These are phyloP conservation scores for Taphrina betulina DNA, from an alignment of 1,139 yeast species.

Conservation along the genomic window DNA sequence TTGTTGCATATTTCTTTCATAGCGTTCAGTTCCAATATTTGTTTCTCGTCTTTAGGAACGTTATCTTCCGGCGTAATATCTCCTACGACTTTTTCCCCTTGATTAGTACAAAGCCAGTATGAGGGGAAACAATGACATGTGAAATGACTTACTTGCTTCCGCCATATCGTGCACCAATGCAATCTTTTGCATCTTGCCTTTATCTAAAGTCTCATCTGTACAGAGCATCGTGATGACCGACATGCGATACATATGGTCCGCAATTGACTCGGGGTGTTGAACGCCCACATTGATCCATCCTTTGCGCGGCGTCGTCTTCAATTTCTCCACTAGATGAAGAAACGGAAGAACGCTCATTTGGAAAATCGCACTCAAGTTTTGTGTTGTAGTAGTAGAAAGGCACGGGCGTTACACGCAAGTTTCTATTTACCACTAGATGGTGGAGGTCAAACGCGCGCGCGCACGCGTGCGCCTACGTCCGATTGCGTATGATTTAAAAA, in stretches of 20 bases:
- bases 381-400: too few relatives aligned
- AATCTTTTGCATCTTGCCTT: conserved; percentile 68
- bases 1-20: conserved; percentile 61
- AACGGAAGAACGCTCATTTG: conserved; percentile 50
- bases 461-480: too few relatives aligned
- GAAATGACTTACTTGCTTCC: too few relatives aligned
- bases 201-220: conserved; percentile 51
- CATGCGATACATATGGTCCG: conserved; percentile 97
- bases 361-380: too few relatives aligned
- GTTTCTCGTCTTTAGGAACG: conserved; percentile 55
- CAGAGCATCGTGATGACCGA: conserved; percentile 70
- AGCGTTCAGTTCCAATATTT: conserved; percentile 73
- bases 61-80: conserved; percentile 31
- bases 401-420: too few relatives aligned
- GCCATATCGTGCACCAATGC: conserved; percentile 94
- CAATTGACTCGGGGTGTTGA: conserved; percentile 47
- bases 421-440: too few relatives aligned
- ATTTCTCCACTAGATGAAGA: conserved; percentile 68
- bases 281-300: conserved; percentile 88
- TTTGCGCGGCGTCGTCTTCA: conserved; percentile 81
- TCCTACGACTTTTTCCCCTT: conserved; percentile 61
- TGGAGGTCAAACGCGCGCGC: too few relatives aligned
- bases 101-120: conserved; percentile 90
- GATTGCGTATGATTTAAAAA: too few relatives aligned
- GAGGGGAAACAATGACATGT: too few relatives aligned